A percentile compares a stretch with the other conserved stretches of the same genome.
Evolutionary conservation across 257 asterid genomes (phyloP).

Genomic region (Solanum bukasovii): DNA sequence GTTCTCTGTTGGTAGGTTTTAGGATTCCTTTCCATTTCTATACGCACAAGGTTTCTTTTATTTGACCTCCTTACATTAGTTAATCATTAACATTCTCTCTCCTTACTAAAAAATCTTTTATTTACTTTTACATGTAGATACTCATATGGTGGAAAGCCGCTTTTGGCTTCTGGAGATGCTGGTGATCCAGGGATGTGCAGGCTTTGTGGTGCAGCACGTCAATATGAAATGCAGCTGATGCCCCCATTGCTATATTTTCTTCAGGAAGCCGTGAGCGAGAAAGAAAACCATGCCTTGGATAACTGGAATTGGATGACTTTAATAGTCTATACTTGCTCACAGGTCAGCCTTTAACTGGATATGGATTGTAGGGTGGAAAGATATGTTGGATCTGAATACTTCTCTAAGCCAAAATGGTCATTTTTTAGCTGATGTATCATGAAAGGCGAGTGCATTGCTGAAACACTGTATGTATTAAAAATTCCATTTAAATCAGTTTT

Average conservation of each 20-base stretch:
- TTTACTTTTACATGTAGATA: constrained; percentile 33
- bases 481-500: neutral
- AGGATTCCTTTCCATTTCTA: neutral
- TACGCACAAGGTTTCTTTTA: neutral
- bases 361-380: neutral
- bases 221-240: constrained; percentile 87
- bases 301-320: constrained; percentile 68
- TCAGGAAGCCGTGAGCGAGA: constrained; percentile 44
- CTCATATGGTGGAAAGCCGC: constrained; percentile 64
- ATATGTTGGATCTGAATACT: neutral
- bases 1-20: neutral
- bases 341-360: constrained; percentile 23
- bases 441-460: neutral
- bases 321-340: constrained; percentile 67
- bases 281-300: constrained; percentile 31
- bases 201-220: constrained; percentile 60
- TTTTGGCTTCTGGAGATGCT: constrained; percentile 42
- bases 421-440: neutral
- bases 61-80: neutral
- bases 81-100: neutral
- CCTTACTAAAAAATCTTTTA: neutral
- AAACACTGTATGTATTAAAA: neutral
- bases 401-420: neutral
- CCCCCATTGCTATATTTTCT: constrained; percentile 71
- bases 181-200: constrained; percentile 42